Conservation (phyloP, 306 rosid genomes). For the Gastrolobium villosum region DNA sequence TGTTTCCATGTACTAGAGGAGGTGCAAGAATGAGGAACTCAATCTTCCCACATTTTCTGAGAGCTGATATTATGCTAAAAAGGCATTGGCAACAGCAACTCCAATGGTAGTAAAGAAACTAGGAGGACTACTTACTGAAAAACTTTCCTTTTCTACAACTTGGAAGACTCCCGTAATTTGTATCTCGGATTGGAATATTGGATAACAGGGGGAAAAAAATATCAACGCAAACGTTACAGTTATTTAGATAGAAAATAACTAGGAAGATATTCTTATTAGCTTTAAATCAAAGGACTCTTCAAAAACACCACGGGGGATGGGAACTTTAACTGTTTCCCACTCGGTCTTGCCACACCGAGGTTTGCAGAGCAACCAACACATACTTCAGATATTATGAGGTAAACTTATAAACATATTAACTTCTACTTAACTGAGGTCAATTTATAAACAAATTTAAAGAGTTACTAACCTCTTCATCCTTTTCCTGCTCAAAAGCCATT, state of each 20-base stretch:
- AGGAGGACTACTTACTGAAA: neutral
- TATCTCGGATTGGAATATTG: neutral
- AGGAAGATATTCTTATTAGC: neutral
- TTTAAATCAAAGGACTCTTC: slow-evolving; percentile 2
- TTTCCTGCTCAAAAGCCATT: slow-evolving; percentile 68
- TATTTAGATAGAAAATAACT: neutral
- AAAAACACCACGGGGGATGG: neutral
- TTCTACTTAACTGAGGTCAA: neutral
- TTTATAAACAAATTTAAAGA: slow-evolving; percentile 1
- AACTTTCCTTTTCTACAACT: slow-evolving; percentile 24
- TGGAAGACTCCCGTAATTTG: neutral
- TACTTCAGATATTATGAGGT: slow-evolving; percentile 2
- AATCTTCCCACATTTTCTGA: slow-evolving; percentile 23
- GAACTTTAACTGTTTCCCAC: neutral
- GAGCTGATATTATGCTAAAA: slow-evolving; percentile 1
- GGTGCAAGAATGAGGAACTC: slow-evolving; percentile 3
- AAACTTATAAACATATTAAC: slow-evolving; percentile 1
- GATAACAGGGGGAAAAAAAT: neutral
- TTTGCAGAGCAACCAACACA: slow-evolving; percentile 26
- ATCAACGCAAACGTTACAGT: slow-evolving; percentile 22
- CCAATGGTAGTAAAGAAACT: neutral
- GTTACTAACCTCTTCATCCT: slow-evolving; percentile 71
- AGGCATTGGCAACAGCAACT: slow-evolving; percentile 27
- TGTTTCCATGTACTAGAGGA: neutral
- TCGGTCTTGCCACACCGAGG: neutral